Percentiles rank a stretch among this genome's conserved stretches.
These are phyloP conservation scores for Eucalyptus brandiana DNA, from an alignment of 345 rosid species.

Conservation along the genomic window DNA sequence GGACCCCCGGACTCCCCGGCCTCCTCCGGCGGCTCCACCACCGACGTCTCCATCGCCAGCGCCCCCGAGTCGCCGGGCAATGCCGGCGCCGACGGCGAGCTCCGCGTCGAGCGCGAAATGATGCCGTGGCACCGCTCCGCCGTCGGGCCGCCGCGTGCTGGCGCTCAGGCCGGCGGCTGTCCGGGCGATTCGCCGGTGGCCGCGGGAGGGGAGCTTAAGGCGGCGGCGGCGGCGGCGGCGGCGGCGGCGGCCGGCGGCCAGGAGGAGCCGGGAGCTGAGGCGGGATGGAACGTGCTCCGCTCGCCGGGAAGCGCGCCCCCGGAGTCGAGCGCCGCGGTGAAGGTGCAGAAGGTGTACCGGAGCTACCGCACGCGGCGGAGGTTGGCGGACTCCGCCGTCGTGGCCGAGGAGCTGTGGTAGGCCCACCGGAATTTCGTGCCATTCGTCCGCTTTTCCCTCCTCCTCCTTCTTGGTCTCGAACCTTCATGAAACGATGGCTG, in stretches of 20 bases:
- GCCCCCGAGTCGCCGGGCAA: neutral
- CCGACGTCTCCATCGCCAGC: neutral
- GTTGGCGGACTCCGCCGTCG: slow-evolving; percentile 79
- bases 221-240: neutral
- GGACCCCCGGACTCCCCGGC: neutral
- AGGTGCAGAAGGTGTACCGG: slow-evolving; percentile 73
- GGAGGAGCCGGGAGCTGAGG: neutral
- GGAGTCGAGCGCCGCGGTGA: slow-evolving; percentile 38
- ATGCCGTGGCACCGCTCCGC: neutral
- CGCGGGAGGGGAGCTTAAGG: neutral
- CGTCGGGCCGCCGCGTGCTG: neutral
- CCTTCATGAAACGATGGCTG: neutral
- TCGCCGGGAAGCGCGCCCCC: neutral
- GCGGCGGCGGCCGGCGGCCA: neutral
- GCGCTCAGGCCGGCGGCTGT: neutral
- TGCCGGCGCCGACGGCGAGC: neutral
- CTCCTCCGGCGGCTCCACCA: neutral
- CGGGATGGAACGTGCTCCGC: neutral
- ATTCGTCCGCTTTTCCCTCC: neutral
- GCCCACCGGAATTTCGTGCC: neutral
- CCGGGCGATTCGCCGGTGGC: neutral
- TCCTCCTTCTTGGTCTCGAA: neutral
- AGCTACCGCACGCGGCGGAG: slow-evolving; percentile 90
- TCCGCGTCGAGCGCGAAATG: neutral
- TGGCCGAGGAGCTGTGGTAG: slow-evolving; percentile 87